Conservation (phyloP, 1,139 yeast genomes). For the Taphrina sp. region DNA sequence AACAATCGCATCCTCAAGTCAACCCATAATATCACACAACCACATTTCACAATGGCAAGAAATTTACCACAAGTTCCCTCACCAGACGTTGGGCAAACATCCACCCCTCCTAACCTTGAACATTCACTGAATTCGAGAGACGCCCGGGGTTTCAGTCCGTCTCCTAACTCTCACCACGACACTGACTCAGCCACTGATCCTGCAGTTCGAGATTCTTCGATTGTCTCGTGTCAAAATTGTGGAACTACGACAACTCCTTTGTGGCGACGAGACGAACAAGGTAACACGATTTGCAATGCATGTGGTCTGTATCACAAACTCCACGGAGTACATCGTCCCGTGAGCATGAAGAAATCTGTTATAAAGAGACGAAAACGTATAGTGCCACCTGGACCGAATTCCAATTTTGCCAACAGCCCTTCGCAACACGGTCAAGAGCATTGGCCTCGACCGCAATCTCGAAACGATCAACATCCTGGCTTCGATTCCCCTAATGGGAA, state of each 20-base stretch:
- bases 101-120: too few species aligned
- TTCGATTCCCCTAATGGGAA: conserved; percentile 2
- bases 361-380: conserved; percentile 60
- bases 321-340: conserved; percentile 78
- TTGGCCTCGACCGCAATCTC: conserved; percentile 12
- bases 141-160: too few species aligned
- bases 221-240: conserved; percentile 52
- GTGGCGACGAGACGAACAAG: conserved; percentile 81
- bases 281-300: conserved; percentile 80
- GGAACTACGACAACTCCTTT: conserved; percentile 81
- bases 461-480: conserved; percentile 5
- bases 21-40: too few species aligned
- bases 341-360: conserved; percentile 67
- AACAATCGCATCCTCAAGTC: conserved; percentile 33
- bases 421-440: conserved; percentile 13
- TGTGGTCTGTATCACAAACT: conserved; percentile 73
- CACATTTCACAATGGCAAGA: too few species aligned
- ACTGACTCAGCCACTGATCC: neutral
- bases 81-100: neutral
- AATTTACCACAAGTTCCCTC: too few species aligned
- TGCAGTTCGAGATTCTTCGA: conserved; percentile 9
- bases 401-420: conserved; percentile 1
- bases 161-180: conserved; percentile 17
- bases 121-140: too few species aligned
- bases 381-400: conserved; percentile 25